Evolutionary conservation across 208 protist genomes (phyloP).

Genomic region (Wallacemonas rigidus): DNA sequence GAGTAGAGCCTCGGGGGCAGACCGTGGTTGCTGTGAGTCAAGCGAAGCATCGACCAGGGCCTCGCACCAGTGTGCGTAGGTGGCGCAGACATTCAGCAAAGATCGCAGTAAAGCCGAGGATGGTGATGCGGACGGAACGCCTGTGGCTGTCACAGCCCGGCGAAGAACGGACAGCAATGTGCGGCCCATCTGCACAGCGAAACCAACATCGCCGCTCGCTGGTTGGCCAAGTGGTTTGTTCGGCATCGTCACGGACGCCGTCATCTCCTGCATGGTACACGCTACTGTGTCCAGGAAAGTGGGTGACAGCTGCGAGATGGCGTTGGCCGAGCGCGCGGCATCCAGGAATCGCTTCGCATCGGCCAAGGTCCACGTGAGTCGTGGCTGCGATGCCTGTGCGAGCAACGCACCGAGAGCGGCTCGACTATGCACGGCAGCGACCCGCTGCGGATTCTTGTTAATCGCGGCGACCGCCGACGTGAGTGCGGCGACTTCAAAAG

Average conservation of each 20-base stretch:
- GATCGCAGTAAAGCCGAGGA: not conserved
- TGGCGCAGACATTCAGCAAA: not conserved
- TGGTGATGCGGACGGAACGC: not conserved
- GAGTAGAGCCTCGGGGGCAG: slow-evolving; percentile 16
- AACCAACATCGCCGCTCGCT: not conserved
- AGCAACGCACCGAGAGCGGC: not conserved
- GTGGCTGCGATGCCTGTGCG: not conserved
- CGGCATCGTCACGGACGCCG: no score
- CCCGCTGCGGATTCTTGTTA: not conserved
- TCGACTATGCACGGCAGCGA: not conserved
- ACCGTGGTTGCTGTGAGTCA: not conserved
- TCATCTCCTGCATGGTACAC: no score
- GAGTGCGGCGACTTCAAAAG: slow-evolving; percentile 25
- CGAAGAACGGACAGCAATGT: slow-evolving; percentile 13
- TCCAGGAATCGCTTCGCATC: slow-evolving; percentile 18
- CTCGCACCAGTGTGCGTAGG: slow-evolving; percentile 11
- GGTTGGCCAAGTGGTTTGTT: no score
- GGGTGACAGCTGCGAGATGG: not conserved
- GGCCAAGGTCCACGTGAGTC: not conserved
- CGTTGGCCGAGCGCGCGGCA: not conserved
- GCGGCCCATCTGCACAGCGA: not conserved
- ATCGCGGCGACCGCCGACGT: not conserved
- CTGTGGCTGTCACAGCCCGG: not conserved
- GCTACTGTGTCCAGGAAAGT: not conserved
- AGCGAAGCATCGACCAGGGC: slow-evolving; percentile 8